Percentiles rank a stretch among this genome's conserved stretches.
phyloP scores from a whole-genome alignment of 371 early-diverging fungal species.

The Lichtheimia corymbifera region DNA sequence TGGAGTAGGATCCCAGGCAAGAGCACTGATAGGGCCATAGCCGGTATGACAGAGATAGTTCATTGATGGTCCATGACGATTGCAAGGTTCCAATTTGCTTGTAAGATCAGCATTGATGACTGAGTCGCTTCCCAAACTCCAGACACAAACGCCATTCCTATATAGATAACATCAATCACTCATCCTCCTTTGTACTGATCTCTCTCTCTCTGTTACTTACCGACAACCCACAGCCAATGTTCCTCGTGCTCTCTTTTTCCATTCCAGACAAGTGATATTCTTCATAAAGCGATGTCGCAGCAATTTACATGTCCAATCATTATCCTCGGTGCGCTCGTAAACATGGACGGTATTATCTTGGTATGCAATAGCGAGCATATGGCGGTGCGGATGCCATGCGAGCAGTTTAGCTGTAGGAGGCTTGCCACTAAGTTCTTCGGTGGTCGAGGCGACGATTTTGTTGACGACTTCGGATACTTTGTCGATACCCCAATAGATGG shows the following conservation, averaged over 20 bases:
- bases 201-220: constrained; percentile 17
- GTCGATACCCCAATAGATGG: too few species aligned
- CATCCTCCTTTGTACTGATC: neutral
- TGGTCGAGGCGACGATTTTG: too few species aligned
- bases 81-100: neutral
- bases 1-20: constrained; percentile 52
- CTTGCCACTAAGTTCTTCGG: too few species aligned
- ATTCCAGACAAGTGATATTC: constrained; percentile 55
- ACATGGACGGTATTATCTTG: constrained; percentile 49
- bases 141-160: constrained; percentile 54
- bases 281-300: constrained; percentile 47
- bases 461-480: too few species aligned
- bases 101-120: neutral
- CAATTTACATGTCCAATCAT: constrained; percentile 39
- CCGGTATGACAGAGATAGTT: constrained; percentile 27
- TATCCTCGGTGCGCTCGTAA: constrained; percentile 37
- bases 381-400: constrained; percentile 61
- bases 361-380: constrained; percentile 52
- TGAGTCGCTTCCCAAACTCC: constrained; percentile 28
- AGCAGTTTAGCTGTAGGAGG: constrained; percentile 16
- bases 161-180: neutral
- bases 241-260: constrained; percentile 49
- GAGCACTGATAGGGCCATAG: constrained; percentile 30
- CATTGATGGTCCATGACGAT: constrained; percentile 25
- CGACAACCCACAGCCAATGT: constrained; percentile 58